Percentiles rank a stretch among this genome's conserved stretches.
Conservation (phyloP, 495 filamentous ascomycete species). For the Aspergillus avenaceus region DNA sequence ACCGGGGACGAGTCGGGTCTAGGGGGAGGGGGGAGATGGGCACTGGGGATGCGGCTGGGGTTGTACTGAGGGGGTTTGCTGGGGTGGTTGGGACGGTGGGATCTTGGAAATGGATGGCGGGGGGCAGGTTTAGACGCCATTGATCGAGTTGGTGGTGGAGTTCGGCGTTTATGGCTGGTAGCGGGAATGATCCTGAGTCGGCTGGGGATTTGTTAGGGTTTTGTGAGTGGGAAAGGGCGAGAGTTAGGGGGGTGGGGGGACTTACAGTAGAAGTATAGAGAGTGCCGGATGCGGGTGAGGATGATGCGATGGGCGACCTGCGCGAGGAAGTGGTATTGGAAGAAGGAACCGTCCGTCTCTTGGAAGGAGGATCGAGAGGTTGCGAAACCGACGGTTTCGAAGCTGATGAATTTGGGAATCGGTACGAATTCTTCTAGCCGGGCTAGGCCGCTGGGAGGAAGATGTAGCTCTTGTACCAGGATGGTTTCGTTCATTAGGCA, state of each 20-base stretch:
- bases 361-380: slow-evolving; percentile 25
- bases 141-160: slow-evolving; percentile 45
- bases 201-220: slow-evolving; percentile 22
- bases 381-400: slow-evolving; percentile 34
- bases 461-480: slow-evolving; percentile 43
- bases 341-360: slow-evolving; percentile 42
- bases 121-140: slow-evolving; percentile 44
- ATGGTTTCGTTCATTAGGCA: slow-evolving; percentile 49
- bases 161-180: slow-evolving; percentile 41
- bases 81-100: slow-evolving; percentile 12
- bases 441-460: slow-evolving; percentile 42
- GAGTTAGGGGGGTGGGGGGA: not conserved
- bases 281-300: slow-evolving; percentile 44
- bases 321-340: slow-evolving; percentile 48
- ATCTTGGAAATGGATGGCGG: slow-evolving; percentile 37
- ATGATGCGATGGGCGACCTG: slow-evolving; percentile 48
- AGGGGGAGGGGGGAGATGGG: slow-evolving; percentile 8
- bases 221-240: not conserved
- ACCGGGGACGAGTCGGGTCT: slow-evolving; percentile 25
- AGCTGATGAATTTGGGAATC: slow-evolving; percentile 46
- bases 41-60: slow-evolving; percentile 25
- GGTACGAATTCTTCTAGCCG: slow-evolving; percentile 44
- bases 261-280: slow-evolving; percentile 47
- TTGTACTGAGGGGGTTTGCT: slow-evolving; percentile 16
- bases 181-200: slow-evolving; percentile 43